Evolutionary conservation across 805 yeast genomes (phyloP), one percentile per base, ranked within the genome.

Genomic region (Hyphopichia homilentoma): DNA sequence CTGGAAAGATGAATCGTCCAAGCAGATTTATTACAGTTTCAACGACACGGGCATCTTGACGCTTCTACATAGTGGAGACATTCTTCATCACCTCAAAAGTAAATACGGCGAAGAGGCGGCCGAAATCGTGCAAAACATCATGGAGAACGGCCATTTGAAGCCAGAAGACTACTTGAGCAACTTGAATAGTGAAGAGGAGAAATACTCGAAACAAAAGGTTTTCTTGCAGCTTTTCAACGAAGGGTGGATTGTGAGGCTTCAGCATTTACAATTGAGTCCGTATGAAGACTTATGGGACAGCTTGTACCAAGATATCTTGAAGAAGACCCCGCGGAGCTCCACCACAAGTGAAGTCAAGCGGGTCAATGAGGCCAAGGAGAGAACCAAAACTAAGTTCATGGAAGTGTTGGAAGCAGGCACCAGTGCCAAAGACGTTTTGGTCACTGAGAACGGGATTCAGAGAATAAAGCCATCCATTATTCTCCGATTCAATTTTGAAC

Each of bases 61-160:
- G 34, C 62, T 87, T 33, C 55, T 88, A 12, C 85, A 88, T 56
- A 67, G 88, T 6, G 97, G 95, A 26, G 84, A 83, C 33, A 77
- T 88, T 38, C 66, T 87, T 20, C 55, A 70, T 30, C 67, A 66
- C 38, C 67, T 82, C 29, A 68, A 73, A 35, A 52, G 57, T n/a
- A 38, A 44, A 5, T 73, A 69, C 38, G 70, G 75, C 11, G 61
- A 59, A 15, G 59, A 59, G 9, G 45, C 50, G n/a, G 79, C 84
- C 2, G 77, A 77, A 32, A 72, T 84, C 15, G 64, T 84, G 8
- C 87, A 81, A 47, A 83, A 82, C 47, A 60, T 87, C 27, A 52
- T 85, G n/a, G 70, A 77, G 4, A 61, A 76, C 33, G 96, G 96
- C 0, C 79, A 79, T 45, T 52, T 87, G 34, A 70, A 77, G 4